These are phyloP conservation scores for Candida sp. DNA, from an alignment of 1,139 yeast species.

Conservation along the genomic window DNA sequence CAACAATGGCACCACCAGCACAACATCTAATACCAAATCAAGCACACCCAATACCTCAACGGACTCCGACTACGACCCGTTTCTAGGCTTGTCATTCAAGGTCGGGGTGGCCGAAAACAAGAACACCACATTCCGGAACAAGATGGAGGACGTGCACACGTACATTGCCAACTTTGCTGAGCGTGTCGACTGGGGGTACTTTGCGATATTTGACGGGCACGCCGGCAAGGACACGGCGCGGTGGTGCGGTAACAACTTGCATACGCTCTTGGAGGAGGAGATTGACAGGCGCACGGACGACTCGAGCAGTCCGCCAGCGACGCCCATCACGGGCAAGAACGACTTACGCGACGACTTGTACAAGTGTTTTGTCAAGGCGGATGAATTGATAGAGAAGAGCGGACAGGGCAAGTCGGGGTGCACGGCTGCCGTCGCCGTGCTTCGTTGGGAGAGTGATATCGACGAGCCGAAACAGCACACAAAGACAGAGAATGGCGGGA, in stretches of 20 bases:
- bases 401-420: conserved; percentile 79
- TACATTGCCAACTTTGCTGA: conserved; percentile 93
- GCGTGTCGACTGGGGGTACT: conserved; percentile 90
- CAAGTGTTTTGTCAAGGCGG: conserved; percentile 75
- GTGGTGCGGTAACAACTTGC: conserved; percentile 93
- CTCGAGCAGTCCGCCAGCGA: conserved; percentile 3
- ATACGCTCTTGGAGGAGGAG: conserved; percentile 62
- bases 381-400: conserved; percentile 63
- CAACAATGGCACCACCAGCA: background rate
- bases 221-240: conserved; percentile 95
- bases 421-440: conserved; percentile 94
- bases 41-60: background rate
- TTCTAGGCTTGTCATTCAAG: conserved; percentile 60
- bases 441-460: conserved; percentile 70
- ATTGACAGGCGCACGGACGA: conserved; percentile 26
- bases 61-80: conserved; percentile 31
- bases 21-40: background rate
- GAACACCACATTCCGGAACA: conserved; percentile 77
- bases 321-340: conserved; percentile 18
- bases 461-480: conserved; percentile 5
- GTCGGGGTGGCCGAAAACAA: conserved; percentile 94
- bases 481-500: conserved; percentile 1
- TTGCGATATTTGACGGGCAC: conserved; percentile 97
- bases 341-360: conserved; percentile 60
- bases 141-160: conserved; percentile 98